Evolutionary conservation across 306 rosid species (phyloP), one percentile per base, ranked within the genome.

Genomic region (Corylus avellana): DNA sequence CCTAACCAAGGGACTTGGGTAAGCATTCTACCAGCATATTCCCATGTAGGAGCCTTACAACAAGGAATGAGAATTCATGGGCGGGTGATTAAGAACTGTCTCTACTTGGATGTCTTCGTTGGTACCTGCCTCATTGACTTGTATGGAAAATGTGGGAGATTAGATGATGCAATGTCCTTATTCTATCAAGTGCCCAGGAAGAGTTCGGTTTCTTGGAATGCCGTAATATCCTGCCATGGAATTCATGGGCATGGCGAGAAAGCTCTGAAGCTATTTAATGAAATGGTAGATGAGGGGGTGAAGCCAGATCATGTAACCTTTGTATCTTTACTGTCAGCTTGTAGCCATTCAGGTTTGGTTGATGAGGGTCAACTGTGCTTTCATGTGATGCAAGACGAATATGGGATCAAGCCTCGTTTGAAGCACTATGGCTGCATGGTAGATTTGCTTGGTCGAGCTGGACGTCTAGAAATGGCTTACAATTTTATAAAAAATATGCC

Each of bases 101-200:
- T 85, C 32, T 74, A 85, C 80, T 44, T 75, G 25, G 91, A 87
- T 53, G 75, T 85, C 78, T 87, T 82, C 49, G 84, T 87, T 35
- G 87, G 76, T 58, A 87, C 91, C 44, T 82, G 89, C 83, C 75
- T 87, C 63, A 67, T 85, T 49, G 91, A 87, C 78, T 82, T 87
- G 89, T 87, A 87, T 49, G 91, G 89, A 78, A 87, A 87, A 85
- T 87, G 91, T 47, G 91, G 91, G 37, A 80, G 82, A 68, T 49
- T 85, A 75, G 87, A 81, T 55, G 89, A 85, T 78, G 89, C 91
- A 47, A 4, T 85, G 80, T 82, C 81, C 3, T 72, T 85, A 58
- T 87, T 87, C 81, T 72, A 76, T 35, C 56, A 85, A 72, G 76
- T 85, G 37, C 84, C 87, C 0, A 75, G 83, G 22, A 82, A 63